phyloP scores from a whole-genome alignment of 2,329 filamentous ascomycete genomes.

The Diaporthe eres region DNA sequence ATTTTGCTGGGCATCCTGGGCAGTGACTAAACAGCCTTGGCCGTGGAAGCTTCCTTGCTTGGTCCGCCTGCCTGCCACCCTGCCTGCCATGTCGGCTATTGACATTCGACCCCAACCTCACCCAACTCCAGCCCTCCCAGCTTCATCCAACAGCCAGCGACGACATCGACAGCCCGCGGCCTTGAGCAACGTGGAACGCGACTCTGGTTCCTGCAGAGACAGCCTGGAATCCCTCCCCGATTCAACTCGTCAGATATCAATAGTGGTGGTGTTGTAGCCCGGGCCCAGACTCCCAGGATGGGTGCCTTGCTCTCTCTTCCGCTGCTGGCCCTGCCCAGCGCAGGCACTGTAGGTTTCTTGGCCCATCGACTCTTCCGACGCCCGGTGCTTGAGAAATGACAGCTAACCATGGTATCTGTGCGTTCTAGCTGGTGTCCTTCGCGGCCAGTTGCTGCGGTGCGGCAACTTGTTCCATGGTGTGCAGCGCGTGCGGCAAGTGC shows the following conservation, averaged over 20 bases:
- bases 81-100: neutral
- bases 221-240: neutral
- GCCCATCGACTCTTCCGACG: neutral
- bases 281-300: conserved; percentile 69
- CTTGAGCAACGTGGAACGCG: neutral
- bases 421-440: conserved; percentile 77
- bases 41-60: conserved; percentile 22
- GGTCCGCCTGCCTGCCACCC: conserved; percentile 1
- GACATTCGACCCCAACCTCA: conserved; percentile 14
- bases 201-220: neutral
- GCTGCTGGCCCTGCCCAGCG: conserved; percentile 87
- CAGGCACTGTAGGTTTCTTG: conserved; percentile 77
- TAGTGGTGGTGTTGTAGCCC: conserved; percentile 1
- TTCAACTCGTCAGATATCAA: conserved; percentile 13
- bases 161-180: neutral
- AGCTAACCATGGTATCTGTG: conserved; percentile 30
- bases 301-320: conserved; percentile 92
- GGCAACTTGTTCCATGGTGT: conserved; percentile 95
- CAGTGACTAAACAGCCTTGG: conserved; percentile 17
- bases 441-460: conserved; percentile 95
- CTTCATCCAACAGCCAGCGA: neutral
- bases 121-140: neutral
- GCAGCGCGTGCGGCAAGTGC: conserved; percentile 95
- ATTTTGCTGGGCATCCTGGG: conserved; percentile 22
- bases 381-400: neutral